These are phyloP conservation scores for Exophiala calicioides DNA, from an alignment of 2,329 filamentous ascomycete species.

Conservation along the genomic window DNA sequence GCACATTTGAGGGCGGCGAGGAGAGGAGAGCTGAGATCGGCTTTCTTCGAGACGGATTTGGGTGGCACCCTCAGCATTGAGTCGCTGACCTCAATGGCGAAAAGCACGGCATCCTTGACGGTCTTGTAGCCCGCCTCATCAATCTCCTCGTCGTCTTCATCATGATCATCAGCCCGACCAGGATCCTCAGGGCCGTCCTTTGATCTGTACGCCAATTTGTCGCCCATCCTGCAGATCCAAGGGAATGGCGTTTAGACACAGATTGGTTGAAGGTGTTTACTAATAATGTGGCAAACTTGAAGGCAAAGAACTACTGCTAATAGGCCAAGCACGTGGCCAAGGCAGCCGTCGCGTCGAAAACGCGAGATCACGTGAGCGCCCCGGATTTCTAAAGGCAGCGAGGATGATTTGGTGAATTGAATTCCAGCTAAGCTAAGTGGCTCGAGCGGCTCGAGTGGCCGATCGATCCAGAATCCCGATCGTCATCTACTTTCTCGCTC, in stretches of 20 bases:
- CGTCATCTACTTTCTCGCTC: not conserved
- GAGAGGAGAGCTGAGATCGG: slow-evolving; percentile 74
- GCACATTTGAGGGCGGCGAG: slow-evolving; percentile 89
- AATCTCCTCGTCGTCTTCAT: slow-evolving; percentile 50
- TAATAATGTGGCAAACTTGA: not conserved
- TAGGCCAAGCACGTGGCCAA: too few species aligned
- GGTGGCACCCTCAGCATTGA: slow-evolving; percentile 78
- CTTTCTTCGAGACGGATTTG: slow-evolving; percentile 68
- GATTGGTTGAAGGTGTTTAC: not conserved
- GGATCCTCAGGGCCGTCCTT: slow-evolving; percentile 42
- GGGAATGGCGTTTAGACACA: too few species aligned
- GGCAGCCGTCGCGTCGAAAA: slow-evolving; percentile 13
- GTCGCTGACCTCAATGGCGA: slow-evolving; percentile 87
- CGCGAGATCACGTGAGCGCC: slow-evolving; percentile 14
- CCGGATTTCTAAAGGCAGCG: too few species aligned
- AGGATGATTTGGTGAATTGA: not conserved
- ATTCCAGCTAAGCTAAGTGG: slow-evolving; percentile 5
- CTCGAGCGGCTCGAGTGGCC: not conserved
- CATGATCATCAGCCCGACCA: slow-evolving; percentile 40
- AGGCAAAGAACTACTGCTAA: not conserved
- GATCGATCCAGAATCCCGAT: not conserved
- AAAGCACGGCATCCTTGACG: slow-evolving; percentile 95
- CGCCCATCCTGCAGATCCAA: slow-evolving; percentile 22
- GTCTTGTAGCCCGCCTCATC: slow-evolving; percentile 71
- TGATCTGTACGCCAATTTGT: slow-evolving; percentile 24